Evolutionary conservation across 768 basidiomycete species (phyloP).

Genomic region (Clitopilus passeckerianus): DNA sequence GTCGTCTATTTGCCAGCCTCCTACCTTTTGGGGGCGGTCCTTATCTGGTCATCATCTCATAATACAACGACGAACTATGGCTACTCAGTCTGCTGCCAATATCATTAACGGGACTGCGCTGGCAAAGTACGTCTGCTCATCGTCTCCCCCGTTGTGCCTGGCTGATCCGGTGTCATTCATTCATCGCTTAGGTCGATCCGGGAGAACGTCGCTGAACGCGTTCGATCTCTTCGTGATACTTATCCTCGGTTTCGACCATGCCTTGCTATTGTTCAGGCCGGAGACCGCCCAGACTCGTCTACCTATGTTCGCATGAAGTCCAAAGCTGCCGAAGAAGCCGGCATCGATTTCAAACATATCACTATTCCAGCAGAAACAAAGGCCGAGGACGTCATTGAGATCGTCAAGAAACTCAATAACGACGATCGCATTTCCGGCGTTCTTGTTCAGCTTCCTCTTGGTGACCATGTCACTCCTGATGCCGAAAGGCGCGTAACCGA

Average conservation of each 20-base stretch:
- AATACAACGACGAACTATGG: slow-evolving; percentile 28
- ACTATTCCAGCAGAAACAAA: slow-evolving; percentile 61
- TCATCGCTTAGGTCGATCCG: slow-evolving; percentile 64
- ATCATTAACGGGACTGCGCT: slow-evolving; percentile 82
- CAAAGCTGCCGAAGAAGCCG: slow-evolving; percentile 92
- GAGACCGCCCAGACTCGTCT: slow-evolving; percentile 83
- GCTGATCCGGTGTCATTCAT: not conserved
- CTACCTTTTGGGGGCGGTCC: slow-evolving; percentile 10
- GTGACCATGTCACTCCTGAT: slow-evolving; percentile 72
- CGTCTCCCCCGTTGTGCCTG: not conserved
- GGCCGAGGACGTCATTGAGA: slow-evolving; percentile 69
- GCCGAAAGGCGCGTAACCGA: slow-evolving; percentile 93
- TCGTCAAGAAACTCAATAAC: slow-evolving; percentile 78
- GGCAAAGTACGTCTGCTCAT: slow-evolving; percentile 60
- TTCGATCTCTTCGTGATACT: slow-evolving; percentile 55
- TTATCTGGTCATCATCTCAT: slow-evolving; percentile 30
- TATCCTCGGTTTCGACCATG: slow-evolving; percentile 89
- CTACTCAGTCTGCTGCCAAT: slow-evolving; percentile 27
- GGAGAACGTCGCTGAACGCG: slow-evolving; percentile 64
- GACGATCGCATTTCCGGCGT: slow-evolving; percentile 84
- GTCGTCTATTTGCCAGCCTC: slow-evolving; percentile 11
- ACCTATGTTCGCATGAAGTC: slow-evolving; percentile 97
- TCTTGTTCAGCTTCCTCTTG: slow-evolving; percentile 93
- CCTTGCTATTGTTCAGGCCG: slow-evolving; percentile 92
- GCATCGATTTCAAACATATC: slow-evolving; percentile 84